Percentiles rank a stretch among this genome's conserved stretches.
These are phyloP conservation scores for Ramularia collo-cygni DNA, from an alignment of 2,329 filamentous ascomycete genomes.

Conservation along the genomic window DNA sequence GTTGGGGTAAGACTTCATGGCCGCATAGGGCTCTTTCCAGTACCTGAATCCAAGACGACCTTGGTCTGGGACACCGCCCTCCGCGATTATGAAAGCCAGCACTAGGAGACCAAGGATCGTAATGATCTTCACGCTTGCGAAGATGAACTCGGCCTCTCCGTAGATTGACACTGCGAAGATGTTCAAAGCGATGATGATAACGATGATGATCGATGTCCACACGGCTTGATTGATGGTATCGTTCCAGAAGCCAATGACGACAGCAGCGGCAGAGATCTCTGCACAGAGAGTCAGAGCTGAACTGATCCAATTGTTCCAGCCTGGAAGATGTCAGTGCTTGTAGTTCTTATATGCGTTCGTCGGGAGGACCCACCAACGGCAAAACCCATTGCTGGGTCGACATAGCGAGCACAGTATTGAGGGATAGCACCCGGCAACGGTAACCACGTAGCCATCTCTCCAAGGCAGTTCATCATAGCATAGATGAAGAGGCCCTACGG, in stretches of 20 bases:
- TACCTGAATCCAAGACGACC: slow-evolving; percentile 59
- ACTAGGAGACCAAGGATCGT: slow-evolving; percentile 39
- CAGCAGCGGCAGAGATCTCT: slow-evolving; percentile 60
- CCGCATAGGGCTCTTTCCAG: slow-evolving; percentile 58
- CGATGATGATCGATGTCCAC: slow-evolving; percentile 50
- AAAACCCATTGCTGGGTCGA: slow-evolving; percentile 29
- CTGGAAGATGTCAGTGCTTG: background rate
- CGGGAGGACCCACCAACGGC: slow-evolving; percentile 23
- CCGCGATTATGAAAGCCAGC: slow-evolving; percentile 50
- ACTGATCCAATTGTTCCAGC: slow-evolving; percentile 38
- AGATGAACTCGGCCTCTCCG: slow-evolving; percentile 47
- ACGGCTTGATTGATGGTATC: slow-evolving; percentile 27
- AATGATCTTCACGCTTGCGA: slow-evolving; percentile 45
- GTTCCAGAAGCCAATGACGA: slow-evolving; percentile 57
- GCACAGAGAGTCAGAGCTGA: slow-evolving; percentile 43
- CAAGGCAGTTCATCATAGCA: slow-evolving; percentile 39
- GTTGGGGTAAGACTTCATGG: slow-evolving; percentile 53
- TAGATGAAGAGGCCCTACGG: no score
- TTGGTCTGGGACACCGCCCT: slow-evolving; percentile 54
- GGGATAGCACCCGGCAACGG: slow-evolving; percentile 30
- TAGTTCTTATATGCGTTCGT: slow-evolving; percentile 19
- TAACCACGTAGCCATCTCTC: slow-evolving; percentile 38
- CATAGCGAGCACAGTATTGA: slow-evolving; percentile 31
- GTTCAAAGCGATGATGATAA: slow-evolving; percentile 56
- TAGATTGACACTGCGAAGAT: slow-evolving; percentile 48